Conservation (phyloP, 768 basidiomycete genomes). For the Tricholoma saponaceum region DNA sequence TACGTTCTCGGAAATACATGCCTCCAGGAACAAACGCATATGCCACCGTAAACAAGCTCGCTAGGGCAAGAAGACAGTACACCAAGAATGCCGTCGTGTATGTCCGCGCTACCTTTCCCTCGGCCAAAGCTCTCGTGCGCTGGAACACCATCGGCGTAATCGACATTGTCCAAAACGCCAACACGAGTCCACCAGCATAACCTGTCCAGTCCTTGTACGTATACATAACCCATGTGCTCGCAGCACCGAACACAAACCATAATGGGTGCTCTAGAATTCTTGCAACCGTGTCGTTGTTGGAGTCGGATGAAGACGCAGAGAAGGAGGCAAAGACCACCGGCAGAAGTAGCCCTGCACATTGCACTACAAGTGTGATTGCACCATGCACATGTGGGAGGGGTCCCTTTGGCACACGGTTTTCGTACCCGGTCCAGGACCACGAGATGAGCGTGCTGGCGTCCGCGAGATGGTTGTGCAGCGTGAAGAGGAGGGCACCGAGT, state of each 20-base stretch:
- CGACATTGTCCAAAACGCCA: constrained; percentile 63
- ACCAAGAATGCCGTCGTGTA: constrained; percentile 56
- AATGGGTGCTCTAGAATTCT: constrained; percentile 37
- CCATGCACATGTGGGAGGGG: constrained; percentile 72
- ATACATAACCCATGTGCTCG: constrained; percentile 54
- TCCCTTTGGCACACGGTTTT: constrained; percentile 53
- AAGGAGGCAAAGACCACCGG: constrained; percentile 23
- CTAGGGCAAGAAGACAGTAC: constrained; percentile 59
- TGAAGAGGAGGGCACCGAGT: constrained; percentile 67
- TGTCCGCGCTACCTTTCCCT: constrained; percentile 41
- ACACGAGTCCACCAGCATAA: constrained; percentile 60
- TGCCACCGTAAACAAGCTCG: constrained; percentile 79
- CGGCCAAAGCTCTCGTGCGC: constrained; percentile 32
- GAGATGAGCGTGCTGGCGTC: constrained; percentile 78
- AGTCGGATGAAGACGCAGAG: constrained; percentile 15
- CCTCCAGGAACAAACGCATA: constrained; percentile 91
- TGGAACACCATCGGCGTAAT: constrained; percentile 52
- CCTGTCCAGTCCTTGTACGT: constrained; percentile 62
- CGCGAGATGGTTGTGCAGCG: constrained; percentile 65
- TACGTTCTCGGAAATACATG: constrained; percentile 68
- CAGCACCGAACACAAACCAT: constrained; percentile 54
- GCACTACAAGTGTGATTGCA: constrained; percentile 61
- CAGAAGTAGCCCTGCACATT: constrained; percentile 52
- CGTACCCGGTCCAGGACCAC: constrained; percentile 91
- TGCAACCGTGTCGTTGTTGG: constrained; percentile 15